These are phyloP conservation scores for Saitozyma sp. DNA, from an alignment of 768 basidiomycete species.

Conservation along the genomic window DNA sequence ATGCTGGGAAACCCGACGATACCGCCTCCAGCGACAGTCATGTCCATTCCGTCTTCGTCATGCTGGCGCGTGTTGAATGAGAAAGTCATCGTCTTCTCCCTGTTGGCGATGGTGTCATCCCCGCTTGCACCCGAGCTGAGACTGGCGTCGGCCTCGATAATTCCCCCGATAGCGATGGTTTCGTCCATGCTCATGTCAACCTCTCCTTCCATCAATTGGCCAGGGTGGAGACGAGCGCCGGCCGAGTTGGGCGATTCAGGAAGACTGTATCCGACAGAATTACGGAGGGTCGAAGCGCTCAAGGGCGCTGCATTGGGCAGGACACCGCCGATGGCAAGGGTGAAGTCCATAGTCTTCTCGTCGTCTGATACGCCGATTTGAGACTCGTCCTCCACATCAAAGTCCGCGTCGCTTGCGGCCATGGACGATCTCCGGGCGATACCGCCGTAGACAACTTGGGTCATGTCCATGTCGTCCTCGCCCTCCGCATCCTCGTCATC, in stretches of 20 bases:
- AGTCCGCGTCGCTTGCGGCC: slow-evolving; percentile 19
- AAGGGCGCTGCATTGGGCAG: slow-evolving; percentile 46
- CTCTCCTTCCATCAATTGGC: slow-evolving; percentile 31
- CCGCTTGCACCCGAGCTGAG: slow-evolving; percentile 25
- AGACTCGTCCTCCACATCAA: slow-evolving; percentile 15
- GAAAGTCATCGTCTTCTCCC: slow-evolving; percentile 47
- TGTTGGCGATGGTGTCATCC: slow-evolving; percentile 19
- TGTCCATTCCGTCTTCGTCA: slow-evolving; percentile 43
- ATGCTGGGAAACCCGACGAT: slow-evolving; percentile 17
- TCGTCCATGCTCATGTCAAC: slow-evolving; percentile 52
- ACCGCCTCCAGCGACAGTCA: slow-evolving; percentile 45
- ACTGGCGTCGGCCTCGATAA: slow-evolving; percentile 37
- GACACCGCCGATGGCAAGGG: slow-evolving; percentile 50
- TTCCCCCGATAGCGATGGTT: slow-evolving; percentile 52
- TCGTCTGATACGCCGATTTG: slow-evolving; percentile 18
- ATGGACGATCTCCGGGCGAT: slow-evolving; percentile 27
- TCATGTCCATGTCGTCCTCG: slow-evolving; percentile 50
- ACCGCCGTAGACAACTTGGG: slow-evolving; percentile 39
- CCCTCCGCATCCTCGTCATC: slow-evolving; percentile 26
- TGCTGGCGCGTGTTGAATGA: slow-evolving; percentile 23
- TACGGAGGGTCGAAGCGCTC: slow-evolving; percentile 35
- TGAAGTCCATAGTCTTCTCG: slow-evolving; percentile 52
- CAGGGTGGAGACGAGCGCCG: slow-evolving; percentile 20
- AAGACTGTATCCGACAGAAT: slow-evolving; percentile 47
- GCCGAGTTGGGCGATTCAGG: slow-evolving; percentile 15